phyloP scores from a whole-genome alignment of 139 green algal species.

The Tetradesmus lagerheimii region DNA sequence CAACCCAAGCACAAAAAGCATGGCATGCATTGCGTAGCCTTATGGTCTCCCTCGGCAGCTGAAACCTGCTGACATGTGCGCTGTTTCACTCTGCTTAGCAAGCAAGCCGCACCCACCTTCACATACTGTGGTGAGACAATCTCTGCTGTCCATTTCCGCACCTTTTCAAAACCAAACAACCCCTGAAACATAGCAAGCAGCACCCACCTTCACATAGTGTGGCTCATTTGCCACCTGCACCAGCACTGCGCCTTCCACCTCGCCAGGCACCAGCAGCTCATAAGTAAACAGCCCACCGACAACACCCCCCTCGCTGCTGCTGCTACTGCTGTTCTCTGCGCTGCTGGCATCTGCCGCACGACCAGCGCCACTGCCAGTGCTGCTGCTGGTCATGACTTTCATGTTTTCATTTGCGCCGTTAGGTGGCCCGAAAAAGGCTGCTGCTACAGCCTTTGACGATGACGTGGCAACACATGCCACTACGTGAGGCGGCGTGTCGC shows the following conservation, averaged over 20 bases:
- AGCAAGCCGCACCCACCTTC: background rate
- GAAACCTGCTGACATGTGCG: too few species aligned
- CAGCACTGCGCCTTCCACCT: constrained; percentile 42
- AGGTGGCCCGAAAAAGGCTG: constrained; percentile 26
- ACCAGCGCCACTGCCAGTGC: background rate
- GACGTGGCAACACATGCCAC: constrained; percentile 34
- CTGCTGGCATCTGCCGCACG: background rate
- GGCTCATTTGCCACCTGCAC: constrained; percentile 39
- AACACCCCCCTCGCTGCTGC: background rate
- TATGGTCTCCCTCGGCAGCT: too few species aligned
- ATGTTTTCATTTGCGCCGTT: background rate
- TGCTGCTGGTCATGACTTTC: background rate
- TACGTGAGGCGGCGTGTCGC: background rate
- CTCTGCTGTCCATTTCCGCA: too few species aligned
- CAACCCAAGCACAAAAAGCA: too few species aligned
- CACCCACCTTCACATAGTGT: constrained; percentile 21
- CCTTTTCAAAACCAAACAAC: too few species aligned
- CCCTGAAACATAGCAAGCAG: background rate
- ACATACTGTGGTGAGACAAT: too few species aligned
- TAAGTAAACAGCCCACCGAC: constrained; percentile 24
- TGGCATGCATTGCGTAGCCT: too few species aligned
- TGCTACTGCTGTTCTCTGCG: background rate
- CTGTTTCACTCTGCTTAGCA: too few species aligned
- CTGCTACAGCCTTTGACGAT: constrained; percentile 29
- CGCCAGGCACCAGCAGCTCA: constrained; percentile 41